Percentiles rank a stretch among this genome's conserved stretches.
phyloP scores from a whole-genome alignment of 164 flowering plant genomes.

The Warburgia ugandensis region DNA sequence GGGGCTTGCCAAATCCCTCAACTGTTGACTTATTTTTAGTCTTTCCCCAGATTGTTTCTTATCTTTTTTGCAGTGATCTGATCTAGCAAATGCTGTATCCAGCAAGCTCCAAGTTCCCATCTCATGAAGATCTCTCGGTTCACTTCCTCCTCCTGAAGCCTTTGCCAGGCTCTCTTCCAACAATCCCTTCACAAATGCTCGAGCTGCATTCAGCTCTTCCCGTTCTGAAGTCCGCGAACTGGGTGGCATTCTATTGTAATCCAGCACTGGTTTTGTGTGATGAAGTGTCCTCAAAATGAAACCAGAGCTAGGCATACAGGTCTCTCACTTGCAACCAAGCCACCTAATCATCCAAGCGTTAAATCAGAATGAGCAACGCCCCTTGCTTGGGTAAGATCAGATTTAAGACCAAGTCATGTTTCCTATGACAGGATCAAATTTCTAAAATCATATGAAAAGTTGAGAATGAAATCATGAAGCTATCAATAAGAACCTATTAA shows the following conservation, averaged over 20 bases:
- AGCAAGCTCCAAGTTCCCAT: slow-evolving; percentile 99
- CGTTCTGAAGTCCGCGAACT: slow-evolving; percentile 31
- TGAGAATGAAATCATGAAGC: background rate
- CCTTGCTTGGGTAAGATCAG: too few relatives aligned
- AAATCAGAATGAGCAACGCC: background rate
- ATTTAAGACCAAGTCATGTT: too few relatives aligned
- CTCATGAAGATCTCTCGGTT: slow-evolving; percentile 47
- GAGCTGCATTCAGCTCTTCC: slow-evolving; percentile 46
- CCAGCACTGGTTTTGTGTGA: slow-evolving; percentile 44
- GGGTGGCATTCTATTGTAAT: slow-evolving; percentile 31
- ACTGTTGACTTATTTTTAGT: slow-evolving; percentile 74
- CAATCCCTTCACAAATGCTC: slow-evolving; percentile 55
- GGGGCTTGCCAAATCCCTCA: slow-evolving; percentile 91
- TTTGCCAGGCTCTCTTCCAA: slow-evolving; percentile 69
- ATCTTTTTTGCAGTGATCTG: slow-evolving; percentile 78
- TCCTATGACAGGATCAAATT: too few relatives aligned
- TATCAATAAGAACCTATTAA: slow-evolving; percentile 60
- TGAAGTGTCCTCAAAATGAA: slow-evolving; percentile 85
- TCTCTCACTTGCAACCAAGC: too few relatives aligned
- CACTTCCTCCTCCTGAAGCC: slow-evolving; percentile 57
- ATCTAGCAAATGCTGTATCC: slow-evolving; percentile 98
- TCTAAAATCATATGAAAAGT: background rate
- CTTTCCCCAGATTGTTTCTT: slow-evolving; percentile 68
- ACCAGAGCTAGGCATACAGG: slow-evolving; percentile 3
- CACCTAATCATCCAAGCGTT: too few relatives aligned